Conservation (phyloP, 768 basidiomycete species). For the Boletus reticuloceps region DNA sequence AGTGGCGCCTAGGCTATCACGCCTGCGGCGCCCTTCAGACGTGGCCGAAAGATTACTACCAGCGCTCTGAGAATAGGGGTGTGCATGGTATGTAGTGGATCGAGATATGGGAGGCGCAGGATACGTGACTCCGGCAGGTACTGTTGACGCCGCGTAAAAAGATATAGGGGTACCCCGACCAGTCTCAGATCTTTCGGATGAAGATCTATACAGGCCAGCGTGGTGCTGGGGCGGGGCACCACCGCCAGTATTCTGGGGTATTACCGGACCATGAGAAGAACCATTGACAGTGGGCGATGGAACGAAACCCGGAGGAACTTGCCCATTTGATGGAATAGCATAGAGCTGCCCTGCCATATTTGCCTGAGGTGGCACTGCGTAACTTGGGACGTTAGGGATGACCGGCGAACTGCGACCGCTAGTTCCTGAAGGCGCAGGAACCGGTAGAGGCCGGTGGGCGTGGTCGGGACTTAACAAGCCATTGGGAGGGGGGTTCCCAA, state of each 20-base stretch:
- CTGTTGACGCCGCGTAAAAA: constrained; percentile 26
- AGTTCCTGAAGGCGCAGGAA: constrained; percentile 16
- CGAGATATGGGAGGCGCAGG: constrained; percentile 30
- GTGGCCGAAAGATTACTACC: constrained; percentile 21
- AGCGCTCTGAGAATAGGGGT: neutral
- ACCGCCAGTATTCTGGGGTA: constrained; percentile 15
- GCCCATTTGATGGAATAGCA: constrained; percentile 3
- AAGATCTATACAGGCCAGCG: constrained; percentile 6
- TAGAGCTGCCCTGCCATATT: constrained; percentile 18
- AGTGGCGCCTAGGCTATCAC: constrained; percentile 18
- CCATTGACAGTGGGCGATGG: neutral
- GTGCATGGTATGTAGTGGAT: constrained; percentile 11
- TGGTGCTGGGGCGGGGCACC: constrained; percentile 10
- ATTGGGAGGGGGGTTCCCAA: constrained; percentile 1
- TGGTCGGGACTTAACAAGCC: constrained; percentile 32
- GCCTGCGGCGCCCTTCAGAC: constrained; percentile 25
- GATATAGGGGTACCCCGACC: constrained; percentile 19
- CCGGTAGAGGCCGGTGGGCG: constrained; percentile 27
- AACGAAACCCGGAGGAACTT: constrained; percentile 11
- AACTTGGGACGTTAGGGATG: constrained; percentile 6
- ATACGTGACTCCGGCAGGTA: constrained; percentile 25
- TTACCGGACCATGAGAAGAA: constrained; percentile 20
- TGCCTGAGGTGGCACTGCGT: neutral
- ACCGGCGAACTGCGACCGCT: constrained; percentile 13
- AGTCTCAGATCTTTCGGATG: constrained; percentile 19